Evolutionary conservation across 176 grass and related monocot species (phyloP).

Genomic region (Miscanthus lutarioriparius): DNA sequence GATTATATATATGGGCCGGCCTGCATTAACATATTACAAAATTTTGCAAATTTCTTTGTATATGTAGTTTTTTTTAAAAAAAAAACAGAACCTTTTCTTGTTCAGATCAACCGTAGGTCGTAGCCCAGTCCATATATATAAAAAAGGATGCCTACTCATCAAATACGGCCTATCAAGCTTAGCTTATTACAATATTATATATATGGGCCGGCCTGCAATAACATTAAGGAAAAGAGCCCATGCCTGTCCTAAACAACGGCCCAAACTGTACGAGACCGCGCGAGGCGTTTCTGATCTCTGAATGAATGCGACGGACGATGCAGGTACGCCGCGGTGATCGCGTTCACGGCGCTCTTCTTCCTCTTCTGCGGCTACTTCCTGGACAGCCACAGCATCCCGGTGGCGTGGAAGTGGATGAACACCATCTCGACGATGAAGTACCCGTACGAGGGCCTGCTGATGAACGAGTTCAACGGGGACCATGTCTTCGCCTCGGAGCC

Average conservation of each 20-base stretch:
- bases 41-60: too few species aligned
- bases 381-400: slow-evolving; percentile 50
- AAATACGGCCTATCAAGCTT: background rate
- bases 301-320: background rate
- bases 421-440: slow-evolving; percentile 64
- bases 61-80: too few species aligned
- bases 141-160: background rate
- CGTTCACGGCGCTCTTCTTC: slow-evolving; percentile 78
- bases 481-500: background rate
- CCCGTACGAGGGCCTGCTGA: slow-evolving; percentile 65
- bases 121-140: background rate
- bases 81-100: background rate
- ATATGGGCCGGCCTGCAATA: background rate
- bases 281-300: background rate
- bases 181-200: background rate
- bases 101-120: background rate
- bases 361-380: slow-evolving; percentile 68
- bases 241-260: background rate
- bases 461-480: slow-evolving; percentile 51
- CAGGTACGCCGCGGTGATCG: slow-evolving; percentile 69
- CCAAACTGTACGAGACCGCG: background rate
- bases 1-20: background rate
- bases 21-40: too few species aligned
- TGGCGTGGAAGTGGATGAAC: slow-evolving; percentile 68
- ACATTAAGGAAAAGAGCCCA: background rate